A percentile compares a stretch with the other conserved stretches of the same genome.
Evolutionary conservation across 495 filamentous ascomycete genomes (phyloP).

Genomic region (Penicillium ucsense): DNA sequence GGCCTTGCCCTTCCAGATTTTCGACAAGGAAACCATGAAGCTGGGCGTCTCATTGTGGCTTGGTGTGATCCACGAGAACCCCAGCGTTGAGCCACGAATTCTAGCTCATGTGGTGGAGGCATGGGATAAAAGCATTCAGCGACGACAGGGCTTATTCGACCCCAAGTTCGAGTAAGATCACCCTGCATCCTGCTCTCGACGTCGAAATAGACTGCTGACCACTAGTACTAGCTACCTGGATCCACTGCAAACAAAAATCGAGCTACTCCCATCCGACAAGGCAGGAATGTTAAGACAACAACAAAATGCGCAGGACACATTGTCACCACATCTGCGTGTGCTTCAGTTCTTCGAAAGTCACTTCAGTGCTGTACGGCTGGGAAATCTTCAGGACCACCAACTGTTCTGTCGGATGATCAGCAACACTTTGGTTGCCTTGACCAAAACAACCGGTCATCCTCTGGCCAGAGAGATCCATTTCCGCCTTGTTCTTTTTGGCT

Average conservation of each 20-base stretch:
- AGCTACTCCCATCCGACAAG: conserved; percentile 86
- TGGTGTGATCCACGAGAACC: conserved; percentile 93
- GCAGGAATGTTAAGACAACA: conserved; percentile 62
- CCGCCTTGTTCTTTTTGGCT: conserved; percentile 71
- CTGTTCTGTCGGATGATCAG: conserved; percentile 71
- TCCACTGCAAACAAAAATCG: conserved; percentile 82
- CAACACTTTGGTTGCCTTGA: conserved; percentile 62
- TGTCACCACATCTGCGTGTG: conserved; percentile 77
- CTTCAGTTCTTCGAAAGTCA: conserved; percentile 87
- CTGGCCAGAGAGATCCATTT: conserved; percentile 86
- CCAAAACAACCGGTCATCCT: conserved; percentile 63
- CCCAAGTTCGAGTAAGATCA: conserved; percentile 47
- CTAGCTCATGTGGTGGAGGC: conserved; percentile 72
- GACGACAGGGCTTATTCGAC: conserved; percentile 71
- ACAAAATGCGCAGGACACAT: conserved; percentile 62
- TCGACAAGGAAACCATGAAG: conserved; percentile 91
- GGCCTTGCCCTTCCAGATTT: conserved; percentile 79
- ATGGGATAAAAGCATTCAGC: conserved; percentile 75
- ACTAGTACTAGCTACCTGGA: conserved; percentile 52
- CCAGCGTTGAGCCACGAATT: conserved; percentile 71
- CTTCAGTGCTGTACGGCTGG: conserved; percentile 80
- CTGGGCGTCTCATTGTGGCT: conserved; percentile 93
- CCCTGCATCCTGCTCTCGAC: neutral
- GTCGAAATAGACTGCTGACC: conserved; percentile 3
- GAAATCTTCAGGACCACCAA: conserved; percentile 66